A percentile compares a stretch with the other conserved stretches of the same genome.
Conservation (phyloP, 768 basidiomycete species). For the Ramaria rubella region DNA sequence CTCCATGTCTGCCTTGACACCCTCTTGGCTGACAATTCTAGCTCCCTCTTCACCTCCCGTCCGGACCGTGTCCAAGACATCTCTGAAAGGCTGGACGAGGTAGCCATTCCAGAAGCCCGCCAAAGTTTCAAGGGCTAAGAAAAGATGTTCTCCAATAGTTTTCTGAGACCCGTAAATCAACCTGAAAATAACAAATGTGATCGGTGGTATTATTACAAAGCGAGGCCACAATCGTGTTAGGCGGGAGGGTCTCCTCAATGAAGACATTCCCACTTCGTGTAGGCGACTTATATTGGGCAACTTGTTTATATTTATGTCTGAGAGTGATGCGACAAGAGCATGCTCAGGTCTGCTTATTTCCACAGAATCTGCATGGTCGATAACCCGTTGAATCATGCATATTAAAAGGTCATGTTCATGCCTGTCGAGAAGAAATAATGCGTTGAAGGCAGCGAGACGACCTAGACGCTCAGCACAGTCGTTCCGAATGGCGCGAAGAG, state of each 20-base stretch:
- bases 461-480: conserved; percentile 65
- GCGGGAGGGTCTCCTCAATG: conserved; percentile 61
- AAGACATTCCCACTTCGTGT: conserved; percentile 24
- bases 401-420: conserved; percentile 4
- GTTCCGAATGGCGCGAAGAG: conserved; percentile 59
- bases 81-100: conserved; percentile 80
- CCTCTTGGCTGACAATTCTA: conserved; percentile 68
- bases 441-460: conserved; percentile 48
- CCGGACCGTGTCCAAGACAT: conserved; percentile 76
- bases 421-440: conserved; percentile 17
- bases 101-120: conserved; percentile 73
- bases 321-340: conserved; percentile 11
- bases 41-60: conserved; percentile 69
- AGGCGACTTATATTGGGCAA: conserved; percentile 25
- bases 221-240: conserved; percentile 77
- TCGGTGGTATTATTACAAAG: conserved; percentile 67
- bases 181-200: conserved; percentile 45
- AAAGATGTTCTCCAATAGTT: conserved; percentile 46
- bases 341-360: conserved; percentile 14
- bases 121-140: conserved; percentile 60
- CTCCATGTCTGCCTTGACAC: conserved; percentile 78
- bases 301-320: conserved; percentile 21
- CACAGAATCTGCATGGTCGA: conserved; percentile 6
- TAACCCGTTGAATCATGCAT: not conserved
- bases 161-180: conserved; percentile 53